These are phyloP conservation scores for Verticillium dahliae DNA, from an alignment of 2,329 filamentous ascomycete species.

Conservation along the genomic window DNA sequence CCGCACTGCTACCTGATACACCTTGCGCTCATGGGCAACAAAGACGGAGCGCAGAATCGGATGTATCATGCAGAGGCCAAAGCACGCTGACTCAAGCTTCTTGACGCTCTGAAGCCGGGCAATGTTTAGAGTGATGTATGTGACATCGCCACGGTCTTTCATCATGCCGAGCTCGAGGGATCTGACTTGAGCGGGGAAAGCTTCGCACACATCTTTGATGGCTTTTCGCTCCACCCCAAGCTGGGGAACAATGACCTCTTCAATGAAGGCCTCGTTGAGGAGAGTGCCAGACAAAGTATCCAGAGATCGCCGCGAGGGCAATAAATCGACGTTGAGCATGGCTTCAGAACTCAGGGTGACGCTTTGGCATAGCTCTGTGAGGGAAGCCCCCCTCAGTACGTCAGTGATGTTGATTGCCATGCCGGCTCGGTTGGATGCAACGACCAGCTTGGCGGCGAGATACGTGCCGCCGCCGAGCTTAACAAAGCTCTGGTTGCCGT, in stretches of 20 bases:
- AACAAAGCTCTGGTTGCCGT: slow-evolving; percentile 36
- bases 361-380: slow-evolving; percentile 39
- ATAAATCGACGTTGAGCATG: not conserved
- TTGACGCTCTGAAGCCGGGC: slow-evolving; percentile 32
- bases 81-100: slow-evolving; percentile 40
- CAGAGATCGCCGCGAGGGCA: not conserved
- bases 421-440: slow-evolving; percentile 35
- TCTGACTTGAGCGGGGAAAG: slow-evolving; percentile 39
- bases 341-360: slow-evolving; percentile 13
- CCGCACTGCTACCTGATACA: slow-evolving; percentile 42
- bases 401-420: slow-evolving; percentile 34
- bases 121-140: slow-evolving; percentile 42
- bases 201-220: slow-evolving; percentile 41
- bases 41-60: slow-evolving; percentile 50
- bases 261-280: slow-evolving; percentile 27
- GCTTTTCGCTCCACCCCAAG: slow-evolving; percentile 32
- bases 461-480: slow-evolving; percentile 38
- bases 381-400: slow-evolving; percentile 30
- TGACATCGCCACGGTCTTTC: slow-evolving; percentile 33
- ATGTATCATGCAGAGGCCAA: slow-evolving; percentile 35
- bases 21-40: slow-evolving; percentile 33
- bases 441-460: slow-evolving; percentile 35
- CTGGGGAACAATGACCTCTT: slow-evolving; percentile 33
- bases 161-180: slow-evolving; percentile 42
- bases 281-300: slow-evolving; percentile 6